Percentiles rank a stretch among this genome's conserved stretches.
These are phyloP conservation scores for Clonostachys sp. DNA, from an alignment of 2,329 filamentous ascomycete genomes.

Conservation along the genomic window DNA sequence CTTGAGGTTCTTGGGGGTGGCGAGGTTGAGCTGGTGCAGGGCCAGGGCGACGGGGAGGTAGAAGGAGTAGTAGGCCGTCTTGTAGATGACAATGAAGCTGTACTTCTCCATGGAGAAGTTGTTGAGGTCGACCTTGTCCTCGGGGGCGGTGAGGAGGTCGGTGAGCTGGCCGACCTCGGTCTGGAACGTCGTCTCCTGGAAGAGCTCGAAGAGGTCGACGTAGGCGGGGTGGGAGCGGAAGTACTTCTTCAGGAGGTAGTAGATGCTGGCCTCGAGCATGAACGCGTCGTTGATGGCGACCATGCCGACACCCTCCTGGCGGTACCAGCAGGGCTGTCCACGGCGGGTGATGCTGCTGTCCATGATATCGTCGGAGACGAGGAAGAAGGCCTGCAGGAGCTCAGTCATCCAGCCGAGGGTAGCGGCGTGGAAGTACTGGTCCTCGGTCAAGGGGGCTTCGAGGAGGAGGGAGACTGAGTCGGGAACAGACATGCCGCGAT, in stretches of 20 bases:
- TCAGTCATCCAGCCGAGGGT: conserved; percentile 97
- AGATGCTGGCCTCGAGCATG: conserved; percentile 89
- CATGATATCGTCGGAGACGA: conserved; percentile 99
- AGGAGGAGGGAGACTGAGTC: conserved; percentile 83
- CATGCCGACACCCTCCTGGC: conserved; percentile 83
- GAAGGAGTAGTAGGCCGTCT: conserved; percentile 99
- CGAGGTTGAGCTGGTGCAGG: conserved; percentile 78
- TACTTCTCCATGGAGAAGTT: conserved; percentile 97
- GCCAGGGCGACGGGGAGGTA: conserved; percentile 94
- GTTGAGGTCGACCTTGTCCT: conserved; percentile 65
- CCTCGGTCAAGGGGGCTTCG: conserved; percentile 62
- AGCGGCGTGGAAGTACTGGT: conserved; percentile 85
- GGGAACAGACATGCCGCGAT: conserved; percentile 95
- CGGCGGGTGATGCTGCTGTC: conserved; percentile 92
- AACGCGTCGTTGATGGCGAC: conserved; percentile 98
- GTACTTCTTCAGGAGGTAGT: conserved; percentile 86
- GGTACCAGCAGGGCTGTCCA: conserved; percentile 95
- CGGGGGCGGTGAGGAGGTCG: conserved; percentile 91
- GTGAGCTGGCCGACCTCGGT: conserved; percentile 94
- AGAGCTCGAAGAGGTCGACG: conserved; percentile 88
- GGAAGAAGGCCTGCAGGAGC: conserved; percentile 97
- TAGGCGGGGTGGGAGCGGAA: conserved; percentile 87
- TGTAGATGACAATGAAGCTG: conserved; percentile 98
- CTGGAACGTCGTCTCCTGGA: conserved; percentile 91
- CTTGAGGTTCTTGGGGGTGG: conserved; percentile 84